phyloP scores from a whole-genome alignment of 2,329 filamentous ascomycete species.

The Geosmithia putterillii region DNA sequence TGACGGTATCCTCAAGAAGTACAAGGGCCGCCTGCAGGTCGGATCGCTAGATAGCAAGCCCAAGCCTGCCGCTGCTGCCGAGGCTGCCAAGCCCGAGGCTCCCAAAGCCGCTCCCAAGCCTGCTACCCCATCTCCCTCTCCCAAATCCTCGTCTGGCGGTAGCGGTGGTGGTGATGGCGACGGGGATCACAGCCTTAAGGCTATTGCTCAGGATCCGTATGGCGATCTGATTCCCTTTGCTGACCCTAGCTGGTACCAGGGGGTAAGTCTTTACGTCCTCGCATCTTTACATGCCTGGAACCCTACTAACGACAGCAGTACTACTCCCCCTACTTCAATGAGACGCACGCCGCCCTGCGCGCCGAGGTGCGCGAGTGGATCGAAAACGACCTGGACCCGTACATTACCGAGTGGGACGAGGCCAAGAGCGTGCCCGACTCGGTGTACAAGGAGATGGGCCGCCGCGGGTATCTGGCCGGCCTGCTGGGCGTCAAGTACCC shows the following conservation, averaged over 20 bases:
- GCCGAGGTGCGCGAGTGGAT: conserved; percentile 89
- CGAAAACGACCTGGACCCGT: conserved; percentile 75
- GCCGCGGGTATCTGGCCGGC: conserved; percentile 85
- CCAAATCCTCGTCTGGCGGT: conserved; percentile 17
- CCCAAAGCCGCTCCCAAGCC: conserved; percentile 20
- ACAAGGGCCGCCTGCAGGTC: conserved; percentile 62
- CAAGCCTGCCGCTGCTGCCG: conserved; percentile 40
- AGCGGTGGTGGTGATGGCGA: not conserved
- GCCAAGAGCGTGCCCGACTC: conserved; percentile 75
- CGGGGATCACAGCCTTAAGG: conserved; percentile 17
- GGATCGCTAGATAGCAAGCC: conserved; percentile 86
- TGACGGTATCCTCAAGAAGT: conserved; percentile 80
- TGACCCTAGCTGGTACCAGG: conserved; percentile 91
- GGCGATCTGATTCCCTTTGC: conserved; percentile 82
- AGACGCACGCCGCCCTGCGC: conserved; percentile 82
- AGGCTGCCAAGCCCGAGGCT: conserved; percentile 20
- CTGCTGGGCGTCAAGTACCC: conserved; percentile 78
- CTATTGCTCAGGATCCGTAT: conserved; percentile 71
- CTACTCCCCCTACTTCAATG: conserved; percentile 93
- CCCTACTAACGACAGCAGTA: conserved; percentile 45
- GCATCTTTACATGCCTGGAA: not conserved
- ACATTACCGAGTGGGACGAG: conserved; percentile 95
- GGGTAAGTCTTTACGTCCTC: conserved; percentile 41
- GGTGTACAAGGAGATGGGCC: conserved; percentile 93
- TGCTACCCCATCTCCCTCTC: conserved; percentile 15